A percentile compares a stretch with the other conserved stretches of the same genome.
Evolutionary conservation across 1,284 basidiomycete genomes (phyloP).

Genomic region (Phylloporus sp.): DNA sequence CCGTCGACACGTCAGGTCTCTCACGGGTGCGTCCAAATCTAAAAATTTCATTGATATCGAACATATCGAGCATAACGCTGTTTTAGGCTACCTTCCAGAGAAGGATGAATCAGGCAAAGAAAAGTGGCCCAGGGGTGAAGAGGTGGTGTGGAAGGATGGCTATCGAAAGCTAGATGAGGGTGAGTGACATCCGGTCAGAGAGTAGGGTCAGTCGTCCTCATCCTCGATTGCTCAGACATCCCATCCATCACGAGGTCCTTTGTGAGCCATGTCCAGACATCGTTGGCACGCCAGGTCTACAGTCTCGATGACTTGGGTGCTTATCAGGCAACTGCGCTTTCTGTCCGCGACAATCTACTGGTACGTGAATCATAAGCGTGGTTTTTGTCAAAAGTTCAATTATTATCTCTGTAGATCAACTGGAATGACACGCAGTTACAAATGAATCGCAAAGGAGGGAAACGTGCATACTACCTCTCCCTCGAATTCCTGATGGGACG

Average conservation of each 20-base stretch:
- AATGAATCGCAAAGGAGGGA: conserved; percentile 73
- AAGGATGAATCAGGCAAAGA: conserved; percentile 75
- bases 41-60: not conserved
- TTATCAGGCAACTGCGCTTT: conserved; percentile 81
- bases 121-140: conserved; percentile 86
- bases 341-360: conserved; percentile 85
- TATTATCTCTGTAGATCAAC: conserved; percentile 54
- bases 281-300: conserved; percentile 85
- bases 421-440: conserved; percentile 81
- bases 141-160: conserved; percentile 76
- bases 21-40: conserved; percentile 56
- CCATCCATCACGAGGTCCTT: conserved; percentile 78
- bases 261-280: conserved; percentile 86
- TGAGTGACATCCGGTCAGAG: conserved; percentile 33
- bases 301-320: conserved; percentile 84
- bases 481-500: conserved; percentile 92
- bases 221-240: conserved; percentile 48
- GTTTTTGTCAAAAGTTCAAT: not conserved
- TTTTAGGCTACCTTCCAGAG: conserved; percentile 72
- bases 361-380: conserved; percentile 41
- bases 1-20: conserved; percentile 72
- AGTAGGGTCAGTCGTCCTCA: not conserved
- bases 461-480: conserved; percentile 88
- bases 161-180: conserved; percentile 62
- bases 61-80: conserved; percentile 1